Percentiles rank a stretch among this genome's conserved stretches.
Evolutionary conservation across 805 yeast genomes (phyloP).

Genomic region (Ogataea paradorogensis): DNA sequence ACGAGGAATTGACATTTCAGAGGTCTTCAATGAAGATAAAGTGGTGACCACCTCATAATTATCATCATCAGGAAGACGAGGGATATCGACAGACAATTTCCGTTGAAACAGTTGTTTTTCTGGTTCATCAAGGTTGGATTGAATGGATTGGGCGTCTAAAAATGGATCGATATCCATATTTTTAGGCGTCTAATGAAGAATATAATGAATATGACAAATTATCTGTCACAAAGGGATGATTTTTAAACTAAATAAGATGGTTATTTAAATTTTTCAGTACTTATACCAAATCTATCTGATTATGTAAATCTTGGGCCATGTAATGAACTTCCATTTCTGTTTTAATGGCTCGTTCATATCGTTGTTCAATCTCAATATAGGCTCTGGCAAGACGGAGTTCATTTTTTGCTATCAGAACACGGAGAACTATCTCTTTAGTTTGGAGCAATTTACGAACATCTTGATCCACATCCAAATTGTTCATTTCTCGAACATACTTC

Average conservation of each 20-base stretch:
- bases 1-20: constrained; percentile 22
- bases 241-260: neutral
- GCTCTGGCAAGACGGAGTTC: constrained; percentile 26
- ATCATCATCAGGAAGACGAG: constrained; percentile 29
- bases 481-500: constrained; percentile 15
- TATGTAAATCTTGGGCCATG: constrained; percentile 2
- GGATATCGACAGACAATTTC: constrained; percentile 22
- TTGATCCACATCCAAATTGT: constrained; percentile 31
- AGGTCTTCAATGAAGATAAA: constrained; percentile 15
- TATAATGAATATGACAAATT: neutral
- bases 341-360: constrained; percentile 27
- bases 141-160: neutral
- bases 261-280: neutral
- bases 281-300: constrained; percentile 4
- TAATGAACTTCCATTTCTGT: constrained; percentile 26
- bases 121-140: neutral
- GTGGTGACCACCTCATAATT: constrained; percentile 21
- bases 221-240: constrained; percentile 1
- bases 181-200: neutral
- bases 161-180: neutral
- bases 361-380: constrained; percentile 28
- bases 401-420: constrained; percentile 56
- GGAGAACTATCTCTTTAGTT: constrained; percentile 58
- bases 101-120: constrained; percentile 4
- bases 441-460: constrained; percentile 42